Evolutionary conservation across 495 filamentous ascomycete species (phyloP), one percentile per base, ranked within the genome.

Genomic region (Cairneyella variabilis): DNA sequence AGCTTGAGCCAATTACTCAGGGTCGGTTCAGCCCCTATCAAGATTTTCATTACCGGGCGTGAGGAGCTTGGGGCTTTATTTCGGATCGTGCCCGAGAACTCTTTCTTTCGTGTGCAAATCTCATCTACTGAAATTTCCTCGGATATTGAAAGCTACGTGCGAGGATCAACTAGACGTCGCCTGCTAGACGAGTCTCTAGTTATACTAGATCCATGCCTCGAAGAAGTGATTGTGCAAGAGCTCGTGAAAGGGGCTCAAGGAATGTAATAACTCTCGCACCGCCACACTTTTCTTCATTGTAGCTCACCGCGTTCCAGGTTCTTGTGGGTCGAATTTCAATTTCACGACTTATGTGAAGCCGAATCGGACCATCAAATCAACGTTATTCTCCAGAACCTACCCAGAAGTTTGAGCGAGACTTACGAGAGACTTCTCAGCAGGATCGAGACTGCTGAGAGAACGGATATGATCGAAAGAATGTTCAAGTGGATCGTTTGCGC

Each of bases 201-300:
- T 22, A 49, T 50, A 22, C 26, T 16, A 1, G 42, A 56, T 34
- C 32, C 53, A 34, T 22, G 28, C 8, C 37, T 56, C 4, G 27
- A 38, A 37, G 12, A 49, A 23, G n/a, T 21, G n/a, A 49, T 56
- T 23, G 40, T 50, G 14, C 4, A 16, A 9, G 41, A 28, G 25
- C 37, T 56, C 9, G 30, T 51, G 22, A 26, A 41, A 8, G 45
- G 44, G 11, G 53, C 53, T 14, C 23, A 56, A 20, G 45, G 45
- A 50, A 56, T 49, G 53, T 56, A 18, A 42, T 44, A 50, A 14
- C n/a, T 21, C n/a, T n/a, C n/a, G n/a, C n/a, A n/a, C n/a, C n/a
- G n/a, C n/a, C n/a, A 5, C 22, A 7, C 6, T 41, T 20, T 49
- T n/a, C n/a, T 12, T 1, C 21, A 38, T 14, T 18, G 18, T 12